A percentile compares a stretch with the other conserved stretches of the same genome.
Conservation (phyloP, 75 land plant genomes). For the Sequoiadendron giganteum region DNA sequence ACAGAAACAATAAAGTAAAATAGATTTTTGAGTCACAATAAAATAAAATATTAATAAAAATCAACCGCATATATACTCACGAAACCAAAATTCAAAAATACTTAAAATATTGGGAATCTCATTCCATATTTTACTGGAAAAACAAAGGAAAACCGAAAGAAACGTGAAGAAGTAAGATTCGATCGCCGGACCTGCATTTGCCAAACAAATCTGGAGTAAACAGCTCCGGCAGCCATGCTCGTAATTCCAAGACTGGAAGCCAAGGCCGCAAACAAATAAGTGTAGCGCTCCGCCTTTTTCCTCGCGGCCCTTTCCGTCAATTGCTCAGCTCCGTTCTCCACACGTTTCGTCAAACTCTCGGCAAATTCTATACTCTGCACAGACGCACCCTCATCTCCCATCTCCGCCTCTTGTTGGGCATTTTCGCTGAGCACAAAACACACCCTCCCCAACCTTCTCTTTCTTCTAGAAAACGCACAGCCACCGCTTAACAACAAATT, state of each 20-base stretch:
- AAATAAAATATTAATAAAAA: not conserved
- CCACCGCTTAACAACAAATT: not conserved
- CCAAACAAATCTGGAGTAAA: slow-evolving; percentile 34
- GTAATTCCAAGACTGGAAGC: slow-evolving; percentile 45
- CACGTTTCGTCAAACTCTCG: not conserved
- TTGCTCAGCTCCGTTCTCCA: not conserved
- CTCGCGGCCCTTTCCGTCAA: slow-evolving; percentile 14
- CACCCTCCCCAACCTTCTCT: not conserved
- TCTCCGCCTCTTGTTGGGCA: not conserved
- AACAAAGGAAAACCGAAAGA: not conserved
- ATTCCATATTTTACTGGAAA: not conserved
- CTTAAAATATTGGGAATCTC: not conserved
- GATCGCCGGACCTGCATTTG: slow-evolving; percentile 20
- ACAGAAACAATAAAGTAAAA: not conserved
- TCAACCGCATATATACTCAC: too few relatives aligned
- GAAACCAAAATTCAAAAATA: not conserved
- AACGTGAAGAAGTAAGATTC: not conserved
- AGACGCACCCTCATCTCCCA: not conserved
- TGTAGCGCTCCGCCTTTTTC: slow-evolving; percentile 19
- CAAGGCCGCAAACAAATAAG: slow-evolving; percentile 39
- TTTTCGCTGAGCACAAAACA: not conserved
- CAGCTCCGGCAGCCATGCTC: slow-evolving; percentile 22
- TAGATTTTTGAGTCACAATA: not conserved
- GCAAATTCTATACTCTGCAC: not conserved
- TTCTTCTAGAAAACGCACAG: not conserved